These are phyloP conservation scores for Talaromyces funiculosus DNA, from an alignment of 2,329 filamentous ascomycete genomes.

Conservation along the genomic window DNA sequence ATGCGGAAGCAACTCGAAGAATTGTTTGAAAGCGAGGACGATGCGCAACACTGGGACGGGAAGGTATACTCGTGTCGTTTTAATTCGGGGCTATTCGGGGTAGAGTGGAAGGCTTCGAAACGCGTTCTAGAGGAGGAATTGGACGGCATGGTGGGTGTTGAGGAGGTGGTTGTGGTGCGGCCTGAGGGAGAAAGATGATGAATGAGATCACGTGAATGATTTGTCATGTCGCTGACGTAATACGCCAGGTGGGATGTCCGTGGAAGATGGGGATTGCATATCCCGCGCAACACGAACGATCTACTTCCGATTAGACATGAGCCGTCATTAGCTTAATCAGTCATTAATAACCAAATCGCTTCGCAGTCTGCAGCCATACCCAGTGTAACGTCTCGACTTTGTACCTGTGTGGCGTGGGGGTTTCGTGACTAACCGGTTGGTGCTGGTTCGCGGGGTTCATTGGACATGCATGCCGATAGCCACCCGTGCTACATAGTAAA, in stretches of 20 bases:
- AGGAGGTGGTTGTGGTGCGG: constrained; percentile 32
- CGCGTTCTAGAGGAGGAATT: constrained; percentile 37
- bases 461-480: not conserved
- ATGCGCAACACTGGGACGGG: constrained; percentile 18
- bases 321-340: no score
- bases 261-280: not conserved
- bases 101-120: constrained; percentile 50
- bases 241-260: not conserved
- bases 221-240: not conserved
- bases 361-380: not conserved
- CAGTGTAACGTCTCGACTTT: not conserved
- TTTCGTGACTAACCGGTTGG: not conserved
- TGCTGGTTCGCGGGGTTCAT: not conserved
- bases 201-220: not conserved
- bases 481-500: not conserved
- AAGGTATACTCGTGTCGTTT: constrained; percentile 50
- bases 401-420: not conserved
- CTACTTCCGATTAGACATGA: not conserved
- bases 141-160: constrained; percentile 28
- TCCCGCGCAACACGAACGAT: not conserved
- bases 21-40: constrained; percentile 18
- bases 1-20: constrained; percentile 41
- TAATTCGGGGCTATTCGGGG: constrained; percentile 53
- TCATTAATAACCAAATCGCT: not conserved
- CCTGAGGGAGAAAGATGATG: constrained; percentile 17